Conservation (phyloP, 495 filamentous ascomycete genomes). For the Chaetomidium leptoderma region DNA sequence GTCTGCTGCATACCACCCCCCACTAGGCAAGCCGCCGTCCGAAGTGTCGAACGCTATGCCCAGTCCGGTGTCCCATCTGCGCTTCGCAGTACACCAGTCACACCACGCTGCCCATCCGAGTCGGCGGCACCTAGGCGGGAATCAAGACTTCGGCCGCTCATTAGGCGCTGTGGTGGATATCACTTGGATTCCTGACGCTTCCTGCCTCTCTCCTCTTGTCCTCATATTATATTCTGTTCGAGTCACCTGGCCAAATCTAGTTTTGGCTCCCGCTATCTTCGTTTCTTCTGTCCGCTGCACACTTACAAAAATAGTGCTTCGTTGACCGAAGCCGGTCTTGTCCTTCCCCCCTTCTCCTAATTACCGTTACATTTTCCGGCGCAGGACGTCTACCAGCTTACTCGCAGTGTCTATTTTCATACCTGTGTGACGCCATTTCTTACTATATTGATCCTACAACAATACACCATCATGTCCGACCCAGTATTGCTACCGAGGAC, state of each 20-base stretch:
- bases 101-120: slow-evolving; percentile 9
- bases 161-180: slow-evolving; percentile 32
- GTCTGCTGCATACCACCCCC: slow-evolving; percentile 15
- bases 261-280: slow-evolving; percentile 27
- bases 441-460: slow-evolving; percentile 24
- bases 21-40: slow-evolving; percentile 5
- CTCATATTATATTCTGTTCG: slow-evolving; percentile 31
- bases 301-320: slow-evolving; percentile 40
- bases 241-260: slow-evolving; percentile 24
- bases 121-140: slow-evolving; percentile 3
- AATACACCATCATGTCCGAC: slow-evolving; percentile 52
- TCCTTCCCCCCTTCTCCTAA: slow-evolving; percentile 34
- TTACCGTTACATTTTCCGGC: slow-evolving; percentile 34
- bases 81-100: slow-evolving; percentile 19
- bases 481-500: slow-evolving; percentile 54
- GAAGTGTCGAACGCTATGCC: neutral
- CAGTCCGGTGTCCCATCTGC: slow-evolving; percentile 14
- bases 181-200: slow-evolving; percentile 8
- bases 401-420: slow-evolving; percentile 24
- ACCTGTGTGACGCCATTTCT: slow-evolving; percentile 22
- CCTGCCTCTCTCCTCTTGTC: slow-evolving; percentile 15
- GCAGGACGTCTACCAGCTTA: slow-evolving; percentile 41
- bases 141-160: slow-evolving; percentile 7
- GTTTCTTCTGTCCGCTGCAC: slow-evolving; percentile 34
- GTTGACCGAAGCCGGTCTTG: slow-evolving; percentile 48